These are phyloP conservation scores for Diplocarpon mali DNA, from an alignment of 2,329 filamentous ascomycete species.

Conservation along the genomic window DNA sequence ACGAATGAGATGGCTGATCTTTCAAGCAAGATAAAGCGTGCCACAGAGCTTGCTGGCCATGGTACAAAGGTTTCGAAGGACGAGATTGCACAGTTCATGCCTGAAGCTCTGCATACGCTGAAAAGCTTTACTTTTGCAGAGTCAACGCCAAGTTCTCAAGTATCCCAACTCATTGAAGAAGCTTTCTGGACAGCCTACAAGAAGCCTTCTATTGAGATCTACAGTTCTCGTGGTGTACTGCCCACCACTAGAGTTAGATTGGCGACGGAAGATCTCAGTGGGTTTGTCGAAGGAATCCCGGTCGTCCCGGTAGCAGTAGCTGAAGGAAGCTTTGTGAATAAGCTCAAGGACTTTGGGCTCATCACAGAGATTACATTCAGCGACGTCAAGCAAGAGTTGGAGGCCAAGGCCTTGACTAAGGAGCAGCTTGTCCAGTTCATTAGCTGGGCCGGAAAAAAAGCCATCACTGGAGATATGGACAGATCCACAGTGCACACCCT, in stretches of 20 bases:
- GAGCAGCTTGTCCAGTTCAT: constrained; percentile 74
- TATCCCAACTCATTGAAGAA: constrained; percentile 83
- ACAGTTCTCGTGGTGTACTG: constrained; percentile 79
- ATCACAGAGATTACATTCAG: constrained; percentile 78
- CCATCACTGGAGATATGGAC: constrained; percentile 63
- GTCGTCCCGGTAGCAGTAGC: constrained; percentile 70
- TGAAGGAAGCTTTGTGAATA: constrained; percentile 63
- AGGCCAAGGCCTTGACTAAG: constrained; percentile 68
- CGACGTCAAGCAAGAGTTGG: constrained; percentile 76
- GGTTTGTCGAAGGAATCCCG: constrained; percentile 81
- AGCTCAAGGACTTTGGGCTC: constrained; percentile 72
- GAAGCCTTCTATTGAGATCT: constrained; percentile 72
- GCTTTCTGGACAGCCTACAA: constrained; percentile 91
- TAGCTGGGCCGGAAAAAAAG: constrained; percentile 68
- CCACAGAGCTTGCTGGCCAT: constrained; percentile 30
- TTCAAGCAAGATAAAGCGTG: constrained; percentile 44
- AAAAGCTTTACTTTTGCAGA: constrained; percentile 83
- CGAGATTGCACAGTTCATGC: constrained; percentile 56
- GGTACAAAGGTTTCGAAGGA: constrained; percentile 46
- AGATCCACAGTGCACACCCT: constrained; percentile 53
- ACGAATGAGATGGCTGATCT: constrained; percentile 75
- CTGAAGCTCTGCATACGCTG: constrained; percentile 71
- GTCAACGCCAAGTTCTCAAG: constrained; percentile 76
- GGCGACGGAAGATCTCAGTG: constrained; percentile 49
- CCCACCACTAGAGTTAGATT: constrained; percentile 76